These are phyloP conservation scores for Psilocybe subaeruginosa DNA, from an alignment of 768 basidiomycete species.

Conservation along the genomic window DNA sequence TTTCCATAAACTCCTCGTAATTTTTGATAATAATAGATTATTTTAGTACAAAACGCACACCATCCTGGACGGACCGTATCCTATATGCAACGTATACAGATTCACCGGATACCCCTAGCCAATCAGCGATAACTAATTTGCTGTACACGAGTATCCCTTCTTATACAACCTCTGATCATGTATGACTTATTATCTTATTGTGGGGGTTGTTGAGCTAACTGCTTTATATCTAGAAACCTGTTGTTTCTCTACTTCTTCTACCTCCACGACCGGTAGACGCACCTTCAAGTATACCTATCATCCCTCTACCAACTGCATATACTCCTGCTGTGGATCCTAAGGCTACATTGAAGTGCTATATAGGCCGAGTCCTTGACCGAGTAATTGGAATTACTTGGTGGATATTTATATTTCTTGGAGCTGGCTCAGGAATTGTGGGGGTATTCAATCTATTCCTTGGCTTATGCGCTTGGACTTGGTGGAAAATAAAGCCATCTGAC, in stretches of 20 bases:
- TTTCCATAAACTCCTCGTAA: neutral
- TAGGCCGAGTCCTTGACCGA: constrained; percentile 72
- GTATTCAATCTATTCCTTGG: constrained; percentile 75
- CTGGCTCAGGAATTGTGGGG: constrained; percentile 72
- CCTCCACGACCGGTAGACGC: constrained; percentile 40
- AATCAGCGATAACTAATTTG: constrained; percentile 62
- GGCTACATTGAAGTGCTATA: constrained; percentile 59
- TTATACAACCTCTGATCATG: constrained; percentile 91
- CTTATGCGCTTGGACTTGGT: constrained; percentile 67
- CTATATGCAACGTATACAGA: constrained; percentile 81
- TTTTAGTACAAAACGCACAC: constrained; percentile 66
- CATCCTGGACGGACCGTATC: constrained; percentile 94
- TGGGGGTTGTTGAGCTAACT: neutral
- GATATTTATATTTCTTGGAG: constrained; percentile 72
- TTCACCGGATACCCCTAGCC: constrained; percentile 49
- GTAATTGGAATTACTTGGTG: constrained; percentile 82
- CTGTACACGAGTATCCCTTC: constrained; percentile 82
- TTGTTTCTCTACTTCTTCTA: constrained; percentile 73
- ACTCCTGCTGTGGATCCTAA: constrained; percentile 55
- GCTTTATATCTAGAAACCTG: constrained; percentile 68
- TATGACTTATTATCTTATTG: constrained; percentile 33
- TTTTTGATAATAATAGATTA: neutral
- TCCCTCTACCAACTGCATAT: constrained; percentile 55
- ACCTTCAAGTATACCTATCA: constrained; percentile 39
- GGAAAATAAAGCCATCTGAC: constrained; percentile 34